Percentiles rank a stretch among this genome's conserved stretches.
Conservation (phyloP, 1,284 basidiomycete species). For the Marasmius tenuissimus region DNA sequence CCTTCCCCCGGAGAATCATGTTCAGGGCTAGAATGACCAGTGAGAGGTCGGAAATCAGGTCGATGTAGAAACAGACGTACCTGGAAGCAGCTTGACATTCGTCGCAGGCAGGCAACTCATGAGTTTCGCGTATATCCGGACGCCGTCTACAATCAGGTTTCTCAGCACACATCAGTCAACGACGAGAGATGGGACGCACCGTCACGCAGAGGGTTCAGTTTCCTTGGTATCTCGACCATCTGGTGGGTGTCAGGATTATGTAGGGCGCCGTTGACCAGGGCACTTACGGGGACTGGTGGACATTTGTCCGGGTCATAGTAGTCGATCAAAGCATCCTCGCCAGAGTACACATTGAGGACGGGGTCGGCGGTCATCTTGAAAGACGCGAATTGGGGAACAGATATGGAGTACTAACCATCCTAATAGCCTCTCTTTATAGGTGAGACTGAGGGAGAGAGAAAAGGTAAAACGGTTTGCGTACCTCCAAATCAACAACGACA, state of each 20-base stretch:
- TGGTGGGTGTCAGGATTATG: conserved; percentile 16
- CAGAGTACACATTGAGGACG: conserved; percentile 22
- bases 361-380: conserved; percentile 18
- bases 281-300: conserved; percentile 19
- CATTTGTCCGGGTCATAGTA: conserved; percentile 23
- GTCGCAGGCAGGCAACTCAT: conserved; percentile 23
- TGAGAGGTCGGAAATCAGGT: neutral
- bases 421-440: neutral
- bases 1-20: conserved; percentile 22
- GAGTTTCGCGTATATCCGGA: conserved; percentile 23
- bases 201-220: conserved; percentile 19
- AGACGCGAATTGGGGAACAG: neutral
- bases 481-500: too few relatives aligned
- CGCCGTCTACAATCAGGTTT: conserved; percentile 16
- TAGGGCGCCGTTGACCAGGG: neutral
- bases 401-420: neutral
- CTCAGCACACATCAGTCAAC: neutral
- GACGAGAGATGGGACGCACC: conserved; percentile 9
- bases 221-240: conserved; percentile 8
- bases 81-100: conserved; percentile 24
- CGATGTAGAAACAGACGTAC: conserved; percentile 8
- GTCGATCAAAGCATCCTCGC: conserved; percentile 18
- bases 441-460: neutral
- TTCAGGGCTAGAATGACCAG: conserved; percentile 18
- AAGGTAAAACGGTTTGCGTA: too few relatives aligned